These are phyloP conservation scores for Beauveria bassiana DNA, from an alignment of 2,329 filamentous ascomycete species.

Conservation along the genomic window DNA sequence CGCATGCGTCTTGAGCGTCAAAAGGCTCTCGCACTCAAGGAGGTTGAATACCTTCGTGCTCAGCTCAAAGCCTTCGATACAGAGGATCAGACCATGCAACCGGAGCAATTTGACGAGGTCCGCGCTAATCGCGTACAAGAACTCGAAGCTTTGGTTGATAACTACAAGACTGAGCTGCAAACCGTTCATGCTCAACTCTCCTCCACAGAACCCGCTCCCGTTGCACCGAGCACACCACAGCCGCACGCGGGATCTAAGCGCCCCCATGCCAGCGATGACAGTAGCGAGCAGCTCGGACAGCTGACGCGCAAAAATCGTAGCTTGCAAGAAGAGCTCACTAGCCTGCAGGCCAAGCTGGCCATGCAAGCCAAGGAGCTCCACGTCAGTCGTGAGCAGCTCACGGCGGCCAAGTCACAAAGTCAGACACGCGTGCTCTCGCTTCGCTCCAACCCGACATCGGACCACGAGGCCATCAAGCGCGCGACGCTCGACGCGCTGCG, in stretches of 20 bases:
- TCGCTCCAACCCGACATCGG: slow-evolving; percentile 84
- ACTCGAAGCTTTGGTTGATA: slow-evolving; percentile 77
- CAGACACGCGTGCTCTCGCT: slow-evolving; percentile 79
- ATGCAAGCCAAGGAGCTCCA: slow-evolving; percentile 69
- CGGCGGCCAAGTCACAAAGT: slow-evolving; percentile 54
- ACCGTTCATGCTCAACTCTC: slow-evolving; percentile 67
- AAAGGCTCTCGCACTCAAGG: slow-evolving; percentile 76
- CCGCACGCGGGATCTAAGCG: slow-evolving; percentile 53
- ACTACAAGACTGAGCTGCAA: slow-evolving; percentile 77
- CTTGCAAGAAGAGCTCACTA: slow-evolving; percentile 68
- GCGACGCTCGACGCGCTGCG: slow-evolving; percentile 69
- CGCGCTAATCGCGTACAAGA: slow-evolving; percentile 69
- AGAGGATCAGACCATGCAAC: slow-evolving; percentile 81
- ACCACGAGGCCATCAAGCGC: slow-evolving; percentile 77
- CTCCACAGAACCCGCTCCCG: slow-evolving; percentile 44
- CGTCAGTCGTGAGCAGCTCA: slow-evolving; percentile 65
- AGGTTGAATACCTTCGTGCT: slow-evolving; percentile 87
- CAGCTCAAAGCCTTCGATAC: slow-evolving; percentile 83
- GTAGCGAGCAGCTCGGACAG: slow-evolving; percentile 67
- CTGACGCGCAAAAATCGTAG: slow-evolving; percentile 82
- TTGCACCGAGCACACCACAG: slow-evolving; percentile 25
- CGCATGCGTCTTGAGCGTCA: slow-evolving; percentile 77
- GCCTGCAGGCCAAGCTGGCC: slow-evolving; percentile 60
- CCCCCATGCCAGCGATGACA: slow-evolving; percentile 45
- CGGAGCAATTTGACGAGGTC: slow-evolving; percentile 67